Evolutionary conservation across 2,329 filamentous ascomycete genomes (phyloP).

Genomic region (Ceratocystis alfenasii): DNA sequence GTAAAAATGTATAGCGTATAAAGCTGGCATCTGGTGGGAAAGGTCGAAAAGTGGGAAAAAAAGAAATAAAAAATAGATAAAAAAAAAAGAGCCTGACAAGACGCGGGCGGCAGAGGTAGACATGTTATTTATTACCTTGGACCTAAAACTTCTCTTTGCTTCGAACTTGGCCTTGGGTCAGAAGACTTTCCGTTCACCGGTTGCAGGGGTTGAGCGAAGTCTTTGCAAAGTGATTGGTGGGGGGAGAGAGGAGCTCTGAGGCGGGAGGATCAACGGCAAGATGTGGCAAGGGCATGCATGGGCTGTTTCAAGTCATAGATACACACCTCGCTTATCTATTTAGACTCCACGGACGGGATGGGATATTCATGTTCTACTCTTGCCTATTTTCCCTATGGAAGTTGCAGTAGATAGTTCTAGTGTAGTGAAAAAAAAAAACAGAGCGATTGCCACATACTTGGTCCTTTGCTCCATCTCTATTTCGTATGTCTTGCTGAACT

Average conservation of each 20-base stretch:
- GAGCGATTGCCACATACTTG: background rate
- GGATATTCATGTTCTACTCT: background rate
- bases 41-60: background rate
- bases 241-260: background rate
- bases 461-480: no score
- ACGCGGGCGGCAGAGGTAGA: background rate
- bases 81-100: background rate
- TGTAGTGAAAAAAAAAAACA: background rate
- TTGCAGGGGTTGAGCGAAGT: background rate
- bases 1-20: background rate
- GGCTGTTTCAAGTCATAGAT: background rate
- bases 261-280: conserved; percentile 9
- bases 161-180: conserved; percentile 9
- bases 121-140: background rate
- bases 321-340: background rate
- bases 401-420: background rate
- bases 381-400: background rate
- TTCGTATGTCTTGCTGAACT: no score
- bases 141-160: background rate
- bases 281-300: conserved; percentile 5
- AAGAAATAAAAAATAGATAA: background rate
- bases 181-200: conserved; percentile 2
- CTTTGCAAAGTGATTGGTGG: background rate
- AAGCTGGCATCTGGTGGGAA: background rate
- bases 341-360: background rate